A percentile compares a stretch with the other conserved stretches of the same genome.
Conservation (phyloP, 441 rosid species). For the Pelargonium cotyledonis region DNA sequence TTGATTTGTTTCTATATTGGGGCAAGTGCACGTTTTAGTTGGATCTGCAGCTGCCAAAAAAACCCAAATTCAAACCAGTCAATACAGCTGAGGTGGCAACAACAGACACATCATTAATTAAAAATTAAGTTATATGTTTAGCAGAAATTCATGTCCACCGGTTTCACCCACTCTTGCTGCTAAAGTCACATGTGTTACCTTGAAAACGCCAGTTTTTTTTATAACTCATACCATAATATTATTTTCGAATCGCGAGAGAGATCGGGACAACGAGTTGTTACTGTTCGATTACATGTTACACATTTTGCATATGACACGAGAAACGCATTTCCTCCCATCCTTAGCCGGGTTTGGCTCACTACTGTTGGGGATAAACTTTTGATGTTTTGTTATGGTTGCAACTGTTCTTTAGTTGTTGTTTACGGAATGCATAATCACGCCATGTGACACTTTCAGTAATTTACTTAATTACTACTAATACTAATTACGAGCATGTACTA, state of each 20-base stretch:
- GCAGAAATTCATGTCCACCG: neutral
- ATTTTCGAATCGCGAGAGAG: too few species aligned
- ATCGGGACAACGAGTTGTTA: too few species aligned
- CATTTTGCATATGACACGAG: too few species aligned
- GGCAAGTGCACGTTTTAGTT: neutral
- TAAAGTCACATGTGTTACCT: constrained; percentile 2
- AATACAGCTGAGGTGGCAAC: neutral
- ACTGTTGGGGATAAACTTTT: too few species aligned
- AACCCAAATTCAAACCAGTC: neutral
- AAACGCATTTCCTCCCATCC: too few species aligned
- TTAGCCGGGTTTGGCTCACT: too few species aligned
- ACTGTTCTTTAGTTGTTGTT: constrained; percentile 1
- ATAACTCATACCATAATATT: too few species aligned
- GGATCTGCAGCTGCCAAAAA: constrained; percentile 4
- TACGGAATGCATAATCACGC: neutral
- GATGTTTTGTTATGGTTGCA: neutral
- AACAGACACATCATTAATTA: neutral
- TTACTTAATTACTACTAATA: too few species aligned
- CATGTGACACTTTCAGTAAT: constrained; percentile 4
- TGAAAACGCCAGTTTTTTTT: neutral
- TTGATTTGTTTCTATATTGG: too few species aligned
- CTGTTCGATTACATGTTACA: too few species aligned
- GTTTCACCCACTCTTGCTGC: neutral
- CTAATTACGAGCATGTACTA: too few species aligned
- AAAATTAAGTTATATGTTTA: neutral